Conservation (phyloP, 768 basidiomycete species). For the Leucocoprinus birnbaumii region DNA sequence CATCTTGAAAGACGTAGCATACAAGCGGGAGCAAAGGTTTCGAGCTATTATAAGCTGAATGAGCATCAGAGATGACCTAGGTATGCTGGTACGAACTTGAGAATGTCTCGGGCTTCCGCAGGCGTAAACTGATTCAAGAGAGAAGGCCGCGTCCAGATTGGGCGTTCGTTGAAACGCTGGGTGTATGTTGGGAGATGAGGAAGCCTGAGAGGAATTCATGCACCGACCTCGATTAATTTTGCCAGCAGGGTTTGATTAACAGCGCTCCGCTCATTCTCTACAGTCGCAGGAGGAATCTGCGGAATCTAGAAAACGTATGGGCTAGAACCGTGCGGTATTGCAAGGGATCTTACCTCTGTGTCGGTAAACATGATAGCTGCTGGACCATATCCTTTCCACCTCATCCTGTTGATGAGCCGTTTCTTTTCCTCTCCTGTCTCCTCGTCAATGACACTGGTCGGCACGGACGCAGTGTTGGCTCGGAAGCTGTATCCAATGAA, state of each 20-base stretch:
- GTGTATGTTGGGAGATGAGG: no score
- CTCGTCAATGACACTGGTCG: slow-evolving; percentile 63
- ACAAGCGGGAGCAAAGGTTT: slow-evolving; percentile 79
- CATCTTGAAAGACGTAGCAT: slow-evolving; percentile 89
- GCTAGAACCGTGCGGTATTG: background rate
- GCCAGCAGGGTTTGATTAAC: slow-evolving; percentile 53
- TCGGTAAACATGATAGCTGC: slow-evolving; percentile 69
- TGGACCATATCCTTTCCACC: slow-evolving; percentile 85
- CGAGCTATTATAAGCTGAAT: slow-evolving; percentile 45
- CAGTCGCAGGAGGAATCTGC: slow-evolving; percentile 55
- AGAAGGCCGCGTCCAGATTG: slow-evolving; percentile 87
- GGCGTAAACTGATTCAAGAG: slow-evolving; percentile 78
- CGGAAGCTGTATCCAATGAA: slow-evolving; percentile 58
- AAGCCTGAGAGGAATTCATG: background rate
- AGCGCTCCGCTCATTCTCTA: slow-evolving; percentile 55
- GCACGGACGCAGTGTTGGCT: slow-evolving; percentile 70
- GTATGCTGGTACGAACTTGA: slow-evolving; percentile 54
- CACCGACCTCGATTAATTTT: slow-evolving; percentile 50
- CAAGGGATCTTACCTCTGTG: slow-evolving; percentile 33
- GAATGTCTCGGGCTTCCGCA: slow-evolving; percentile 65
- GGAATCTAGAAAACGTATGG: slow-evolving; percentile 48
- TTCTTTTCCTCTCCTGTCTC: slow-evolving; percentile 80
- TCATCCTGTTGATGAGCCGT: slow-evolving; percentile 78
- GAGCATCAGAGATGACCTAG: background rate
- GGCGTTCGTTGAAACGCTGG: slow-evolving; percentile 73